These are phyloP conservation scores for Mycena venus DNA, from an alignment of 768 basidiomycete genomes.

Conservation along the genomic window DNA sequence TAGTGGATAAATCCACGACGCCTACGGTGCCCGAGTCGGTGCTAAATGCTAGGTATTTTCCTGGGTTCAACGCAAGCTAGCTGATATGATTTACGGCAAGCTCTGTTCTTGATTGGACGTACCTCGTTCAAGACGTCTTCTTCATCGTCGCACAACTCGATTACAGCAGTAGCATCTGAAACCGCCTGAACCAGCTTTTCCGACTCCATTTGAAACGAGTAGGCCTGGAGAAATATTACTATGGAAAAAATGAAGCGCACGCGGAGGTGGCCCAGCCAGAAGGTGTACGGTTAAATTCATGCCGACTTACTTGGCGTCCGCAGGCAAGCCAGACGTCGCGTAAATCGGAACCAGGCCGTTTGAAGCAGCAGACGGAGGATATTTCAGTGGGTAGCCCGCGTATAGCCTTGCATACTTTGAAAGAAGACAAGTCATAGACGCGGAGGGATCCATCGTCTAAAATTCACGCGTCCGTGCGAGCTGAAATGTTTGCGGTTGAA, in stretches of 20 bases:
- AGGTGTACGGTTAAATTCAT: no score
- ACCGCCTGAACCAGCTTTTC: conserved; percentile 66
- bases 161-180: conserved; percentile 59
- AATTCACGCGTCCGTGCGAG: conserved; percentile 4
- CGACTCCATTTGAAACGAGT: conserved; percentile 59
- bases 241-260: neutral
- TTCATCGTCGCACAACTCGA: conserved; percentile 64
- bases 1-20: conserved; percentile 68
- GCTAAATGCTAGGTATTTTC: conserved; percentile 76
- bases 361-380: conserved; percentile 69
- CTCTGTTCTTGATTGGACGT: conserved; percentile 35
- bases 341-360: conserved; percentile 54
- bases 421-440: conserved; percentile 70
- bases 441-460: conserved; percentile 80
- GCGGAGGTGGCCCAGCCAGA: neutral
- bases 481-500: neutral
- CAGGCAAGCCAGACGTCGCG: conserved; percentile 76
- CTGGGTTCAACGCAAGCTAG: conserved; percentile 74
- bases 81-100: conserved; percentile 50
- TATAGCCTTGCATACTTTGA: conserved; percentile 74
- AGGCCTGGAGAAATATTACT: conserved; percentile 45
- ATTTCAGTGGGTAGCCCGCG: conserved; percentile 69
- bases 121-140: conserved; percentile 82
- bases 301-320: conserved; percentile 69
- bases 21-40: conserved; percentile 80